phyloP scores from a whole-genome alignment of 2,329 filamentous ascomycete species.

The Fusarium robinianum region DNA sequence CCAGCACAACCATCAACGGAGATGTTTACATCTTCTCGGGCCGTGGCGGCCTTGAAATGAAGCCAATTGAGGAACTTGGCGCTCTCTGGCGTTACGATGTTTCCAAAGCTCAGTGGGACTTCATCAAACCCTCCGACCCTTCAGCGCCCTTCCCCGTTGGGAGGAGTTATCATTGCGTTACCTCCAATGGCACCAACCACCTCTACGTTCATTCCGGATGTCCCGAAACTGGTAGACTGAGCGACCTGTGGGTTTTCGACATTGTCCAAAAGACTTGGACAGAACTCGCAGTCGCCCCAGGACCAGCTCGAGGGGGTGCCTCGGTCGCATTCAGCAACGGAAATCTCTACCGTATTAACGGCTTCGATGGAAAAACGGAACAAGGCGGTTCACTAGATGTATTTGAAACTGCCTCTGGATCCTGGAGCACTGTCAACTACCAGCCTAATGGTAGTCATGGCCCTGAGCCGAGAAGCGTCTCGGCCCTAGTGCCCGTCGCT shows the following conservation, averaged over 20 bases:
- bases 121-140: conserved; percentile 45
- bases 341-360: conserved; percentile 63
- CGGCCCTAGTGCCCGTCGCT: conserved; percentile 33
- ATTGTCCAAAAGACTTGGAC: conserved; percentile 53
- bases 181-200: conserved; percentile 45
- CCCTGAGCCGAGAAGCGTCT: conserved; percentile 41
- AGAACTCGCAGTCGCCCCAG: conserved; percentile 56
- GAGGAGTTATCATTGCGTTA: conserved; percentile 61
- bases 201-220: conserved; percentile 67
- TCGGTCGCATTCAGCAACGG: conserved; percentile 47
- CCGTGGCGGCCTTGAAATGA: conserved; percentile 63
- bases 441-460: conserved; percentile 36
- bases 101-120: conserved; percentile 48
- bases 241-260: conserved; percentile 65
- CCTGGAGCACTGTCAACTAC: conserved; percentile 36
- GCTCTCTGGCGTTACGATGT: conserved; percentile 60
- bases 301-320: conserved; percentile 46
- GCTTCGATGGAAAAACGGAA: conserved; percentile 65
- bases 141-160: conserved; percentile 46
- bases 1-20: conserved; percentile 50
- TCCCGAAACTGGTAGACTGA: conserved; percentile 57
- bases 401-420: conserved; percentile 29
- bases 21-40: conserved; percentile 66
- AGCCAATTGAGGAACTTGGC: conserved; percentile 62
- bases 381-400: conserved; percentile 62